Evolutionary conservation across 2,329 filamentous ascomycete species (phyloP), one percentile per base, ranked within the genome.

Genomic region (Juglanconis juglandina): DNA sequence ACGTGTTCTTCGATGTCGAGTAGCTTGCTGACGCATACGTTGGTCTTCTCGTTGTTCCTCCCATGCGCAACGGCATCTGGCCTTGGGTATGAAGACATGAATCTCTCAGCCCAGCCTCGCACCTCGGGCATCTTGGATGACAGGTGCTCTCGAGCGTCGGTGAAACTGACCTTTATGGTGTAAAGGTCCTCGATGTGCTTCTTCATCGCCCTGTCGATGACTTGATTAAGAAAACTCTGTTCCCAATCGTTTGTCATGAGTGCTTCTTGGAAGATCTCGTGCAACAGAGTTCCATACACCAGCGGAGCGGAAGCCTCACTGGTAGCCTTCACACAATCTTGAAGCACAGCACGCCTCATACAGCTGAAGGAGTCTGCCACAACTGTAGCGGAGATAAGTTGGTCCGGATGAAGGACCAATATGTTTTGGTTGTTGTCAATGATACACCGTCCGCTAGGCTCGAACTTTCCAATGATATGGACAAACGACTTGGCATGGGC

Each of bases 1-100:
- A 99, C 87, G 70, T 98, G 95, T 73, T 99, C 95, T 72, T 99
- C 95, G 9, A 99, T 91, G 70, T 98, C 95, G 13, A 99, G 87
- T 34, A 99, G 80, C 71, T 98, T 99, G 69, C 88, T 96, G 66
- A 99, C 87, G 66, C 90, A 92, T 83, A 98, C 88, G 60, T 83
- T 88, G 10, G 89, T 85, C 66, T 87, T 89, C 56, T 89, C 85
- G 46, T 89, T 89, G 69, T 92, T 89, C 51, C 90, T 85, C 65
- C 93, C 92, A 66, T 91, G 88, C 32, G 96, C 88, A 46, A 91
- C 71, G 3, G 92, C 92, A 65, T 88, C 85, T 4, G 81, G 69
- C 82, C 88, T 69, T 9, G 66, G 92, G 59, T 83, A 79, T 3
- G 85, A 79, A 4, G 87, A 83, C 9, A 99, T 84, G 71, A 97